phyloP scores from a whole-genome alignment of 2,329 filamentous ascomycete species.

The Botrytis fragariae region DNA sequence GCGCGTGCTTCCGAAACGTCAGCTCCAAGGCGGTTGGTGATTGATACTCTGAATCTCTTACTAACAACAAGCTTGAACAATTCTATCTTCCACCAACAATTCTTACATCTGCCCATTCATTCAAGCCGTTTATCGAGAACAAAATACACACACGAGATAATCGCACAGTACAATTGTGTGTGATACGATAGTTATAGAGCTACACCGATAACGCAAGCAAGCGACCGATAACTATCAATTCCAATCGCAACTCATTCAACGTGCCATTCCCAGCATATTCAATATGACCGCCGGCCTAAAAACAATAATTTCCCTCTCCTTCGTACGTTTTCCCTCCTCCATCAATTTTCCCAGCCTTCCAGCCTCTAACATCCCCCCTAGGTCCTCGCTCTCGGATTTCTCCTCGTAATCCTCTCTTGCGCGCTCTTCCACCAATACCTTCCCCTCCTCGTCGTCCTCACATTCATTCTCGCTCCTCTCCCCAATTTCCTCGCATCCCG shows the following conservation, averaged over 20 bases:
- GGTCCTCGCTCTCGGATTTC: conserved; percentile 96
- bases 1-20: conserved; percentile 17
- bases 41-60: neutral
- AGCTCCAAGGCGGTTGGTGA: conserved; percentile 3
- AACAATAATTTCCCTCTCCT: conserved; percentile 98
- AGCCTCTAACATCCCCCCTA: conserved; percentile 37
- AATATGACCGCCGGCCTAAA: conserved; percentile 82
- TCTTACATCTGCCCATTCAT: neutral
- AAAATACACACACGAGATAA: neutral
- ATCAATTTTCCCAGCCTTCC: neutral
- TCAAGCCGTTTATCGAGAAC: neutral
- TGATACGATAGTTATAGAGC: neutral
- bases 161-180: neutral
- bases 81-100: neutral
- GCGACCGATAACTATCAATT: neutral
- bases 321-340: conserved; percentile 55
- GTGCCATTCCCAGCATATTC: conserved; percentile 13
- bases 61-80: neutral
- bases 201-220: neutral
- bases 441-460: conserved; percentile 90
- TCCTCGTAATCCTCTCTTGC: conserved; percentile 96
- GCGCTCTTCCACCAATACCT: conserved; percentile 95
- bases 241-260: conserved; percentile 1
- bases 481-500: conserved; percentile 95
- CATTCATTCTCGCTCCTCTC: conserved; percentile 88